A percentile compares a stretch with the other conserved stretches of the same genome.
phyloP scores from a whole-genome alignment of 1,139 yeast genomes.

The Blastobotrys illinoisensis region DNA sequence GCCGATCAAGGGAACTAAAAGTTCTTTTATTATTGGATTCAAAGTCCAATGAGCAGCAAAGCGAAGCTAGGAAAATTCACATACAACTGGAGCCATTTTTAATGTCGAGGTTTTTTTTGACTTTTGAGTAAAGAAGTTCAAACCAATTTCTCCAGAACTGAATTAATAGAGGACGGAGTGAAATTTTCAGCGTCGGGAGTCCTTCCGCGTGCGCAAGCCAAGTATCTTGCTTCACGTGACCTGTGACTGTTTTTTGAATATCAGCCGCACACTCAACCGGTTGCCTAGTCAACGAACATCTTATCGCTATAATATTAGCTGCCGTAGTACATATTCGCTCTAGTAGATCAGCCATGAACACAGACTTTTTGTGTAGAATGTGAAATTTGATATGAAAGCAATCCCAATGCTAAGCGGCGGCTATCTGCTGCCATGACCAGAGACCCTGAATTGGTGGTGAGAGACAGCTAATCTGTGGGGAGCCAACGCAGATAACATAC shows the following conservation, averaged over 20 bases:
- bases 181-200: not conserved
- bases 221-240: not conserved
- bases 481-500: too few relatives aligned
- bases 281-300: not conserved
- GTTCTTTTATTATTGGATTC: slow-evolving; percentile 2
- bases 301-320: too few relatives aligned
- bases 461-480: too few relatives aligned
- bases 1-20: slow-evolving; percentile 15
- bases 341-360: too few relatives aligned
- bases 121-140: not conserved
- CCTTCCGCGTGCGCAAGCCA: not conserved
- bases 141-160: not conserved
- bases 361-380: too few relatives aligned
- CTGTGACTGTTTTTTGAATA: not conserved
- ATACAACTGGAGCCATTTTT: slow-evolving; percentile 87
- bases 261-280: not conserved
- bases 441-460: too few relatives aligned
- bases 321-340: too few relatives aligned
- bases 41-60: slow-evolving; percentile 22
- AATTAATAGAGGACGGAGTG: not conserved
- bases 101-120: slow-evolving; percentile 1
- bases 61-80: slow-evolving; percentile 36
- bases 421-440: too few relatives aligned
- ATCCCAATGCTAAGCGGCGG: too few relatives aligned
- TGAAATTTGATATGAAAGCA: too few relatives aligned